These are phyloP conservation scores for Mycena sp. DNA, from an alignment of 1,284 basidiomycete species.

Conservation along the genomic window DNA sequence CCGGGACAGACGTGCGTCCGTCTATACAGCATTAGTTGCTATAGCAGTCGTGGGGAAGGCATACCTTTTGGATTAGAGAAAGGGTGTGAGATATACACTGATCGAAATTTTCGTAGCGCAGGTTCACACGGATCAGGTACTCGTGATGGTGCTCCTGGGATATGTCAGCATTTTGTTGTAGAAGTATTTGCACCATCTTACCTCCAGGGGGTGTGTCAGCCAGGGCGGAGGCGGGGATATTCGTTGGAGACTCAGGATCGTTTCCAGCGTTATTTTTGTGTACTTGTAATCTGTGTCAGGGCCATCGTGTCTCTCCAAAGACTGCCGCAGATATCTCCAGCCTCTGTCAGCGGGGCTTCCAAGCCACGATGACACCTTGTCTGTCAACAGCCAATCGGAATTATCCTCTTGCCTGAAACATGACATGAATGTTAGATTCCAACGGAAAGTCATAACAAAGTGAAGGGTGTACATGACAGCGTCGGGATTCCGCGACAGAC, in stretches of 20 bases:
- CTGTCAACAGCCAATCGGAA: conserved; percentile 84
- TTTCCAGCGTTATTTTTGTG: conserved; percentile 80
- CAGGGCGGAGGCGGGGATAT: conserved; percentile 80
- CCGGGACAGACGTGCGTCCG: conserved; percentile 65
- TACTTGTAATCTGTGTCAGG: conserved; percentile 79
- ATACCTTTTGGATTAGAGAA: conserved; percentile 76
- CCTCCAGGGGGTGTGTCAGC: conserved; percentile 81
- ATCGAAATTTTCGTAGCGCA: conserved; percentile 84
- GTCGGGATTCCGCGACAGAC: conserved; percentile 69
- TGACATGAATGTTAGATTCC: conserved; percentile 25
- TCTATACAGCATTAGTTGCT: conserved; percentile 48
- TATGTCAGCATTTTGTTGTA: conserved; percentile 20
- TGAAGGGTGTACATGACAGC: conserved; percentile 57
- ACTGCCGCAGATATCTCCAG: conserved; percentile 88
- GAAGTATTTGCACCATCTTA: conserved; percentile 40
- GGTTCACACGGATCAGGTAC: conserved; percentile 76
- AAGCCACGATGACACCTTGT: conserved; percentile 84
- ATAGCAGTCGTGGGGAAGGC: conserved; percentile 35
- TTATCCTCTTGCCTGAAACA: conserved; percentile 66
- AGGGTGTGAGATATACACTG: conserved; percentile 81
- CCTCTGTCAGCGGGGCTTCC: conserved; percentile 85
- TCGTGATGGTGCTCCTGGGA: conserved; percentile 77
- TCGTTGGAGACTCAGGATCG: conserved; percentile 73
- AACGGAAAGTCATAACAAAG: conserved; percentile 20
- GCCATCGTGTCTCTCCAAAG: conserved; percentile 83